Evolutionary conservation across 1,284 basidiomycete species (phyloP), one percentile per base, ranked within the genome.

Genomic region (Moesziomyces sp.): DNA sequence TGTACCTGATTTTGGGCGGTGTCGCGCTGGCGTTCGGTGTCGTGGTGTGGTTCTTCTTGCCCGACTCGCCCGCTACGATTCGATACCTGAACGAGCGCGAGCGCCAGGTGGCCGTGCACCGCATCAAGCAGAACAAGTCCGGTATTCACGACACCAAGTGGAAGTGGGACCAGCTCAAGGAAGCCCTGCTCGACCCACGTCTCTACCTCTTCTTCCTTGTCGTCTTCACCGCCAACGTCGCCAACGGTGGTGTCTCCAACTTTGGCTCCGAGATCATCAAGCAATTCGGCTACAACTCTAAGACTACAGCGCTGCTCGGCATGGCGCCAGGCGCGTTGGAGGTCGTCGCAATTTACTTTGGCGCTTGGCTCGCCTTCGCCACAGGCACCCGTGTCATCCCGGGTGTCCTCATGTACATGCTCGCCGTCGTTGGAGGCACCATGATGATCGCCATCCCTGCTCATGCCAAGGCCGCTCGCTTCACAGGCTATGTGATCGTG

Each of bases 101-200:
- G 71, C 85, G 87, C 33, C 70, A 87, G n/a, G 85, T 88, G 19
- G 87, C 89, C 50, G 86, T 88, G 23, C 87, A 88, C 76, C 85
- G 88, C n/a, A 88, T 89, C 10, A 82, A 87, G 46, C 86, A 86
- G 73, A 89, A 89, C 76, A 79, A 85, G 76, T 85, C 85, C 0
- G 88, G 88, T 13, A 86, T 88, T 33, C 87, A 89, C 79, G 88
- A 89, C 78, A 86, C 85, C 64, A 84, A 85, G 52, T 89, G 88
- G 83, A 89, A 89, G 84, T 80, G 69, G 79, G 83, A 87, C 52
- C 87, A 87, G 84, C 83, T 84, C 42, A 84, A 79, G 46, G 88
- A 89, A 73, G 88, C 86, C 2, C 52, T 88, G 33, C 78, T 63
- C n/a, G 88, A 89, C 65, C 83, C 86, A 0, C 86, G 85, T 50